These are phyloP conservation scores for Aspergillus calidoustus DNA, from an alignment of 2,329 filamentous ascomycete genomes.

Conservation along the genomic window DNA sequence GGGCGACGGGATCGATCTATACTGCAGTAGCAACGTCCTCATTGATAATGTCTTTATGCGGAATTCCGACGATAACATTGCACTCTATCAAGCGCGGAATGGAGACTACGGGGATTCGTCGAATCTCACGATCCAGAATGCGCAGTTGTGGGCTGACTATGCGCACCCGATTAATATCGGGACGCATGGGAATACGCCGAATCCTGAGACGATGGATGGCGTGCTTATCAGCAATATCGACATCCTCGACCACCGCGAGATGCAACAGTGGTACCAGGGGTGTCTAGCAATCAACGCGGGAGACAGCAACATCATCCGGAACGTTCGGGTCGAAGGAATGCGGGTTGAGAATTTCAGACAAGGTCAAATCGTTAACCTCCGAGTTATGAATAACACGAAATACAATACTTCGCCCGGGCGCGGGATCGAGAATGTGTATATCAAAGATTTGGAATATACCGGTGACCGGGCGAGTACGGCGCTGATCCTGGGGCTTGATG, in stretches of 20 bases:
- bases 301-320: constrained; percentile 38
- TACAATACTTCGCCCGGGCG: constrained; percentile 42
- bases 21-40: constrained; percentile 20
- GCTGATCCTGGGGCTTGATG: not conserved
- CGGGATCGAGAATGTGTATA: constrained; percentile 35
- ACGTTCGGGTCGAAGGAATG: constrained; percentile 36
- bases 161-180: constrained; percentile 44
- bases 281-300: constrained; percentile 41
- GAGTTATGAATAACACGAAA: constrained; percentile 41
- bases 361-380: constrained; percentile 31
- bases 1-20: constrained; percentile 26
- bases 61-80: constrained; percentile 44
- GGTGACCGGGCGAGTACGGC: not conserved
- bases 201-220: constrained; percentile 37
- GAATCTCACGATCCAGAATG: constrained; percentile 41
- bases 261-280: constrained; percentile 43
- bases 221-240: constrained; percentile 41
- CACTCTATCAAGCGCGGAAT: constrained; percentile 22
- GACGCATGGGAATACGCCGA: constrained; percentile 40
- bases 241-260: constrained; percentile 44
- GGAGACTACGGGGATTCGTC: constrained; percentile 16
- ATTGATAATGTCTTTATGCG: constrained; percentile 42
- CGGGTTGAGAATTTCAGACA: not conserved
- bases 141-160: constrained; percentile 36
- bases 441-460: constrained; percentile 28